Evolutionary conservation across 345 rosid genomes (phyloP).

Genomic region (Dimocarpus longan): DNA sequence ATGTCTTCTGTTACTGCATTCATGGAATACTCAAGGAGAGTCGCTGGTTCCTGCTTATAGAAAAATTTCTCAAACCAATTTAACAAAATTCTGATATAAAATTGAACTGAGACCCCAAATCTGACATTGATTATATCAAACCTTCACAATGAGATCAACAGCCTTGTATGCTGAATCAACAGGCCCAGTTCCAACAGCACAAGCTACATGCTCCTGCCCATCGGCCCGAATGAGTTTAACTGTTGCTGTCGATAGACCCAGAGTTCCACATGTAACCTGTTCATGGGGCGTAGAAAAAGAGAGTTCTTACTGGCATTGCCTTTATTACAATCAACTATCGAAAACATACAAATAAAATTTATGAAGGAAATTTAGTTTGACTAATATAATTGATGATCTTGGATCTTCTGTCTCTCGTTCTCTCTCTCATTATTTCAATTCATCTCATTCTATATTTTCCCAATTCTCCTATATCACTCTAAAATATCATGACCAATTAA

Average conservation of each 20-base stretch:
- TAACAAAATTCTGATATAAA: not conserved
- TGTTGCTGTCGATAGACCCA: conserved; percentile 89
- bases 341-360: conserved; percentile 1
- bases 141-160: conserved; percentile 85
- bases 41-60: conserved; percentile 57
- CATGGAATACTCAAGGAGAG: conserved; percentile 88
- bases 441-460: not conserved
- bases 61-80: not conserved
- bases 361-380: not conserved
- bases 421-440: not conserved
- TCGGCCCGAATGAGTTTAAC: conserved; percentile 72
- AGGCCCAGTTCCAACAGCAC: conserved; percentile 90
- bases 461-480: not conserved
- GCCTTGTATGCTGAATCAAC: conserved; percentile 99
- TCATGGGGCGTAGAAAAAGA: conserved; percentile 6
- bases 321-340: not conserved
- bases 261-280: conserved; percentile 94
- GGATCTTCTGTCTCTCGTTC: not conserved
- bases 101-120: not conserved
- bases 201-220: conserved; percentile 75
- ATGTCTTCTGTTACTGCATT: conserved; percentile 90
- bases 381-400: not conserved
- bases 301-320: not conserved
- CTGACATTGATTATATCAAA: conserved; percentile 18
- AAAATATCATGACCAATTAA: not conserved